Conservation (phyloP, 1,284 basidiomycete species). For the Agaricales sp. region DNA sequence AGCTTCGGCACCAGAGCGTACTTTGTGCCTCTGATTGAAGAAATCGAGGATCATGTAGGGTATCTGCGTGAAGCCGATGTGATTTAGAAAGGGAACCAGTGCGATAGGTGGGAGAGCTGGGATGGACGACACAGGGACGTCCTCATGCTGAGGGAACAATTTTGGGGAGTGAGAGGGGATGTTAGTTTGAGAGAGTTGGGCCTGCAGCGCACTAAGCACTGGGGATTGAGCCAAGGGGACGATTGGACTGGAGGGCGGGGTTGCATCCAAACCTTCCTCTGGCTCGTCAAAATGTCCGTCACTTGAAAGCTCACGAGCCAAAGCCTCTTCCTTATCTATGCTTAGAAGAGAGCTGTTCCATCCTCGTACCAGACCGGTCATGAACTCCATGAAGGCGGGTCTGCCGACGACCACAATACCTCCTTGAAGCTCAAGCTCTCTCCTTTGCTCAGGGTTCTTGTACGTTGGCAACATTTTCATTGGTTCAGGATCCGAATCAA, state of each 20-base stretch:
- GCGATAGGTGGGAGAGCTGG: slow-evolving; percentile 79
- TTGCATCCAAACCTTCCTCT: slow-evolving; percentile 24
- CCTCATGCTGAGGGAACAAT: slow-evolving; percentile 19
- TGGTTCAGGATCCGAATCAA: slow-evolving; percentile 41
- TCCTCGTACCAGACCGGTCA: slow-evolving; percentile 77
- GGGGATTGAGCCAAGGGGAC: slow-evolving; percentile 22
- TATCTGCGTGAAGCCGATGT: slow-evolving; percentile 81
- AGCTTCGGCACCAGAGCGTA: slow-evolving; percentile 71
- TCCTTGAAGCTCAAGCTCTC: slow-evolving; percentile 63
- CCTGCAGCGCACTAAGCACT: slow-evolving; percentile 31
- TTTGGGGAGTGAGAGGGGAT: slow-evolving; percentile 15
- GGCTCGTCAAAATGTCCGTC: slow-evolving; percentile 75
- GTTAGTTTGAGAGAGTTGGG: slow-evolving; percentile 13
- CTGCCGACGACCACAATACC: slow-evolving; percentile 86
- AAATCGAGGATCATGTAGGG: slow-evolving; percentile 87
- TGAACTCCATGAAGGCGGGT: slow-evolving; percentile 90
- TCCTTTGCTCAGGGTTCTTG: slow-evolving; percentile 44
- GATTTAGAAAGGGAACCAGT: slow-evolving; percentile 80
- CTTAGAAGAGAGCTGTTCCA: slow-evolving; percentile 72
- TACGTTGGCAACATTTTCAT: slow-evolving; percentile 47
- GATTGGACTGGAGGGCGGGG: slow-evolving; percentile 7
- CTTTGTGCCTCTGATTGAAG: slow-evolving; percentile 84
- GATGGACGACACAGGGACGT: slow-evolving; percentile 39
- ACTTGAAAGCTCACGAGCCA: slow-evolving; percentile 58
- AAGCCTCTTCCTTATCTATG: slow-evolving; percentile 67